Conservation (phyloP, 177 flowering plant genomes). For the Telopea speciosissima region DNA sequence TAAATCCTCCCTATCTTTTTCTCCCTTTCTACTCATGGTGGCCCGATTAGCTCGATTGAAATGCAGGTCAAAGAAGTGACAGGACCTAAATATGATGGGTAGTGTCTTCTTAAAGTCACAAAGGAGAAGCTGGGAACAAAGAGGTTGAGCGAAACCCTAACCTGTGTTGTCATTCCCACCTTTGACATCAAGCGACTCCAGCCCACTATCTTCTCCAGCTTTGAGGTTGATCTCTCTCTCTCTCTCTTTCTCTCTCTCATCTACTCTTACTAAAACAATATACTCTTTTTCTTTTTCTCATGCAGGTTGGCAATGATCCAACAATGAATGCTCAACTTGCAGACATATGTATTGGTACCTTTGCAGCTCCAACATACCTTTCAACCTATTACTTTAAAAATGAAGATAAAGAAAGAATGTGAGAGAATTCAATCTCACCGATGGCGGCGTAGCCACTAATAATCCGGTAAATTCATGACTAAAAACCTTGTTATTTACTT, state of each 20-base stretch:
- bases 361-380: constrained; percentile 61
- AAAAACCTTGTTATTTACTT: too few species aligned
- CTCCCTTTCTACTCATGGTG: not conserved
- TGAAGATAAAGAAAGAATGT: constrained; percentile 16
- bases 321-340: constrained; percentile 34
- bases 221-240: not conserved
- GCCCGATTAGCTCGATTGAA: too few species aligned
- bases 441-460: constrained; percentile 39
- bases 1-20: not conserved
- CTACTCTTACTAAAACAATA: too few species aligned
- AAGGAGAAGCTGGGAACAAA: not conserved
- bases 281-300: constrained; percentile 11
- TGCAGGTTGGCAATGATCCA: constrained; percentile 8
- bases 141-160: not conserved
- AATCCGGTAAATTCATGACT: constrained; percentile 27
- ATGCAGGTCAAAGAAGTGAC: not conserved
- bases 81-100: not conserved
- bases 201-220: not conserved
- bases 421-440: constrained; percentile 35
- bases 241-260: too few species aligned
- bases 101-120: not conserved
- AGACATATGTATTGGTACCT: constrained; percentile 49
- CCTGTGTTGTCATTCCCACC: not conserved
- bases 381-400: constrained; percentile 43
- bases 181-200: not conserved